Conservation (phyloP, 768 basidiomycete genomes). For the Leccinum boreale region DNA sequence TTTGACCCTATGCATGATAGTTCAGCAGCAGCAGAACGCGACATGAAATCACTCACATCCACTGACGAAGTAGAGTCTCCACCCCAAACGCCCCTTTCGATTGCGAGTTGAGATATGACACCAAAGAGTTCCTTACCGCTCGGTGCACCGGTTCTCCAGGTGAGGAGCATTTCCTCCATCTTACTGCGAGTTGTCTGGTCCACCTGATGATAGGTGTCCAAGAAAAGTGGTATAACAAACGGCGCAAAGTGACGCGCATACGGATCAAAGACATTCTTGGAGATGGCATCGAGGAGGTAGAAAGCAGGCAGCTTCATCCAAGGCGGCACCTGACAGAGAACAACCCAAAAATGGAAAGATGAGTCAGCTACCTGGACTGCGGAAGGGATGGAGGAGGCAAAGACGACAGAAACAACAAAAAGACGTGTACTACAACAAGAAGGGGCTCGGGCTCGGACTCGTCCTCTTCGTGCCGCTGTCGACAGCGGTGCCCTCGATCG, state of each 20-base stretch:
- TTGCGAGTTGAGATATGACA: constrained; percentile 68
- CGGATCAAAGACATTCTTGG: constrained; percentile 93
- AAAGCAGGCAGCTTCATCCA: constrained; percentile 92
- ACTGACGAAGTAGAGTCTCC: constrained; percentile 39
- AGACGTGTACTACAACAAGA: constrained; percentile 18
- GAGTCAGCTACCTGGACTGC: constrained; percentile 57
- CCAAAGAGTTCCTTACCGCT: constrained; percentile 84
- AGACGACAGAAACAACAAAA: constrained; percentile 32
- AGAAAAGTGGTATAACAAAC: constrained; percentile 79
- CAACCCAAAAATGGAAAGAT: constrained; percentile 38
- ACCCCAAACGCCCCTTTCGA: constrained; percentile 85
- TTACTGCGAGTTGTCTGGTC: constrained; percentile 83
- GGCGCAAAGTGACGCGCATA: constrained; percentile 84
- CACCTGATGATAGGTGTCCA: constrained; percentile 84
- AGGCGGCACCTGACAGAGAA: constrained; percentile 66
- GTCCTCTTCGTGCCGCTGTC: constrained; percentile 32
- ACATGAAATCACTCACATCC: constrained; percentile 35
- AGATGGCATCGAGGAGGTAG: constrained; percentile 94
- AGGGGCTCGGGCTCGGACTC: constrained; percentile 36
- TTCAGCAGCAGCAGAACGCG: not conserved
- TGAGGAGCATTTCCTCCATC: constrained; percentile 97
- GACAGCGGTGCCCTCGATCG: constrained; percentile 31
- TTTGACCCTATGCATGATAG: constrained; percentile 30
- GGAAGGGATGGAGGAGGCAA: constrained; percentile 8
- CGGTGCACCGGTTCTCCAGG: constrained; percentile 89